A percentile compares a stretch with the other conserved stretches of the same genome.
These are phyloP conservation scores for Linum usitatissimum DNA, from an alignment of 345 rosid genomes.

Conservation along the genomic window DNA sequence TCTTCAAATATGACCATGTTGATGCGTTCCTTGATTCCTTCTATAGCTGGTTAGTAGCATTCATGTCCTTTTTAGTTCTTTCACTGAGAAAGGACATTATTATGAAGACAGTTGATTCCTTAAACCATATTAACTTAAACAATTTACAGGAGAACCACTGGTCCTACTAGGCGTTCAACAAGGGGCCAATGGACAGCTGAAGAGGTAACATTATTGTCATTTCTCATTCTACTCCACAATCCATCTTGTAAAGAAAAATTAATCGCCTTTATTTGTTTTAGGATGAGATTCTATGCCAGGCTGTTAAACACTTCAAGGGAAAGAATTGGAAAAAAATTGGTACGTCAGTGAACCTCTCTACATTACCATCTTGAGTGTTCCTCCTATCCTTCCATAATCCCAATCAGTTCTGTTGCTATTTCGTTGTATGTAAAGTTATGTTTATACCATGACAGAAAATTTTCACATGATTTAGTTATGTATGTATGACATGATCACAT, in stretches of 20 bases:
- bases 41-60: neutral
- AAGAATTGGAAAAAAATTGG: conserved; percentile 99
- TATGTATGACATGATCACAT: neutral
- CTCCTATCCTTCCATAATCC: neutral
- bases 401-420: neutral
- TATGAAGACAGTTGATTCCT: neutral
- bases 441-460: neutral
- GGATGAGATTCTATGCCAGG: conserved; percentile 89
- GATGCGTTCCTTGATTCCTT: no score
- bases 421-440: neutral
- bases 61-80: neutral
- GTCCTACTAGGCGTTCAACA: conserved; percentile 94
- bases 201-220: conserved; percentile 41
- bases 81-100: no score
- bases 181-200: conserved; percentile 99
- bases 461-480: neutral
- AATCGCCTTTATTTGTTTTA: conserved; percentile 17
- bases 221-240: conserved; percentile 1
- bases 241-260: neutral
- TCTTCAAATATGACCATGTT: no score
- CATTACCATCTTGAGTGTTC: neutral
- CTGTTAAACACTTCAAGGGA: conserved; percentile 90
- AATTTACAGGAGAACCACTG: conserved; percentile 70
- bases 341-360: conserved; percentile 12
- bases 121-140: neutral